Evolutionary conservation across 2,329 filamentous ascomycete genomes (phyloP).

Genomic region (Exophiala sp.): DNA sequence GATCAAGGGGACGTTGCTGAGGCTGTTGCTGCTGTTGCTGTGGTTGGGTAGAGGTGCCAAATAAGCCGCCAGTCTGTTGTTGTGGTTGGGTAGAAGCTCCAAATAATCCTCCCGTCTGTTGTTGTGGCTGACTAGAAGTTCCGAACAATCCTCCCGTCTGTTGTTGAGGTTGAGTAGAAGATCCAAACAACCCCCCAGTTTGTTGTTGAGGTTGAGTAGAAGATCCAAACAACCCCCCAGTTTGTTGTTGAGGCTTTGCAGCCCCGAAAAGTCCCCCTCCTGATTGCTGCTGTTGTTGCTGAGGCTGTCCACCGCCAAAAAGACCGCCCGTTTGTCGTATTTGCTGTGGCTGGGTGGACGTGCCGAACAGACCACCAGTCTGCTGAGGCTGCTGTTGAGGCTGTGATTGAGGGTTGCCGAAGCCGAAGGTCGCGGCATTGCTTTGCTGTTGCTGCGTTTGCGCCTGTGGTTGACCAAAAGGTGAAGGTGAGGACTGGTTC

Average conservation of each 20-base stretch:
- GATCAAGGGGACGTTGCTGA: constrained; percentile 42
- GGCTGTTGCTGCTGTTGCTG: constrained; percentile 36
- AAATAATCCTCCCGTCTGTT: constrained; percentile 29
- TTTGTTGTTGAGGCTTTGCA: constrained; percentile 25
- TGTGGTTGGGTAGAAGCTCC: constrained; percentile 29
- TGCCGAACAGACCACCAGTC: constrained; percentile 32
- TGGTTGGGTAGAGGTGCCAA: constrained; percentile 37
- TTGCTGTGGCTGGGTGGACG: constrained; percentile 25
- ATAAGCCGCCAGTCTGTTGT: constrained; percentile 32
- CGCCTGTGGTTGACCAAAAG: constrained; percentile 15
- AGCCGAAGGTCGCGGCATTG: constrained; percentile 18
- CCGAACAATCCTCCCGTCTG: constrained; percentile 40
- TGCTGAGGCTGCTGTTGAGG: constrained; percentile 30
- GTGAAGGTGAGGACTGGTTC: constrained; percentile 13
- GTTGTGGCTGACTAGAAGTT: constrained; percentile 29
- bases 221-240: constrained; percentile 29
- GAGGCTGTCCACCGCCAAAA: constrained; percentile 28
- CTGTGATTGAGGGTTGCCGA: constrained; percentile 22
- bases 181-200: constrained; percentile 31
- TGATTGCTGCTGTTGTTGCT: constrained; percentile 2
- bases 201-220: constrained; percentile 30
- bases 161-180: constrained; percentile 25
- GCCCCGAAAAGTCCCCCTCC: constrained; percentile 35
- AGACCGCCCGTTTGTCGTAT: constrained; percentile 30
- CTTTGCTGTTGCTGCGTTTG: constrained; percentile 5